phyloP scores from a whole-genome alignment of 768 basidiomycete species.

The Termitomyces sp. region DNA sequence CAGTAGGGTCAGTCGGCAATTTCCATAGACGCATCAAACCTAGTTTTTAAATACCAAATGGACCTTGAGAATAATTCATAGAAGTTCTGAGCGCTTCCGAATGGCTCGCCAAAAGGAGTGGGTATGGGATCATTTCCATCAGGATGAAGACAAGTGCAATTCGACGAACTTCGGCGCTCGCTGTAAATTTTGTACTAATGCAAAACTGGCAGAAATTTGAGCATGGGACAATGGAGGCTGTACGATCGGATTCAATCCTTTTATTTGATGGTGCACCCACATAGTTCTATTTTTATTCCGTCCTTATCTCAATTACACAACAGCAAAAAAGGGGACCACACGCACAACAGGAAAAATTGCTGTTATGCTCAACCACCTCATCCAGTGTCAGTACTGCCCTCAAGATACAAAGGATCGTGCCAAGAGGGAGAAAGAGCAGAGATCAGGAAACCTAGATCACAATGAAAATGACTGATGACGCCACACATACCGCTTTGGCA shows the following conservation, averaged over 20 bases:
- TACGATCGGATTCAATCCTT: conserved; percentile 8
- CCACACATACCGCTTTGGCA: no score
- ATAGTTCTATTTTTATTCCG: background rate
- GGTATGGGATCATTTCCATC: conserved; percentile 3
- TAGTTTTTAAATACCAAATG: background rate
- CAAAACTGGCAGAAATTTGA: conserved; percentile 4
- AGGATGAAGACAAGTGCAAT: conserved; percentile 11
- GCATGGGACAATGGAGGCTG: conserved; percentile 3
- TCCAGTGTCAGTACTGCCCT: background rate
- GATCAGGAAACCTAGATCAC: background rate
- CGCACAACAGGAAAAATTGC: background rate
- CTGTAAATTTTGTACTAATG: conserved; percentile 11
- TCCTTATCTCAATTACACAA: no score
- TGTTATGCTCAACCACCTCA: conserved; percentile 4
- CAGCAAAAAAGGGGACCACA: background rate
- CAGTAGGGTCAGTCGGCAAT: background rate
- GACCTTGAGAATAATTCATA: background rate
- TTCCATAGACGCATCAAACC: background rate
- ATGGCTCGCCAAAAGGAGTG: background rate
- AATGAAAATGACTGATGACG: background rate
- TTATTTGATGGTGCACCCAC: background rate
- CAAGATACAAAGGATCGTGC: background rate
- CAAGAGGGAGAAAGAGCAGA: background rate
- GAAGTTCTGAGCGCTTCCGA: no score
- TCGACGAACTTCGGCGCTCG: conserved; percentile 8